Conservation (phyloP, 2,329 filamentous ascomycete genomes). For the Neurospora sp. region DNA sequence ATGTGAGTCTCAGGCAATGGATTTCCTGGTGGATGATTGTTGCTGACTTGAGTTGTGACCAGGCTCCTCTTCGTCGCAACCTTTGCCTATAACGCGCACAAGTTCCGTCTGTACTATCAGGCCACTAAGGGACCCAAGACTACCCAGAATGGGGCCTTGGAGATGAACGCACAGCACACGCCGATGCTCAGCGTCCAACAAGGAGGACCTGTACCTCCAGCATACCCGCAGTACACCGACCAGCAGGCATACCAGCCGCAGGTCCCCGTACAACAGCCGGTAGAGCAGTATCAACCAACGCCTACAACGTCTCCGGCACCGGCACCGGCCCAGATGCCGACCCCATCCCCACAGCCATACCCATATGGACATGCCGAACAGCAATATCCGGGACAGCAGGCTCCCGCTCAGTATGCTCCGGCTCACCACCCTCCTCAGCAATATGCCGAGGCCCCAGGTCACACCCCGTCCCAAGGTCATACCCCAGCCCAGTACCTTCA, state of each 20-base stretch:
- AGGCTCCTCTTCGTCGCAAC: constrained; percentile 17
- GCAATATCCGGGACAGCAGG: constrained; percentile 4
- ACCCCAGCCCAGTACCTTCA: neutral
- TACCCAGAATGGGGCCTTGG: constrained; percentile 16
- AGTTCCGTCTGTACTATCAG: constrained; percentile 19
- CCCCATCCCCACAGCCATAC: neutral
- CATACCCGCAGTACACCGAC: constrained; percentile 13
- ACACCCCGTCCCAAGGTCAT: constrained; percentile 1
- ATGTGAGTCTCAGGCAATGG: constrained; percentile 14
- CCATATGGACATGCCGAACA: constrained; percentile 1
- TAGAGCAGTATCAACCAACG: neutral
- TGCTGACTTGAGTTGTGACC: neutral
- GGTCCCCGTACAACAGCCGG: constrained; percentile 8
- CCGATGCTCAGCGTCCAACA: constrained; percentile 12
- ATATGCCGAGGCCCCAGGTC: neutral
- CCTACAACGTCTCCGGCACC: neutral
- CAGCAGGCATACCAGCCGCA: constrained; percentile 13
- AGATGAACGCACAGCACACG: constrained; percentile 20
- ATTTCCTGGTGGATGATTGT: neutral
- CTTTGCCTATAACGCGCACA: constrained; percentile 20
- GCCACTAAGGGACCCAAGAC: constrained; percentile 9
- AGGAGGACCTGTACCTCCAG: neutral
- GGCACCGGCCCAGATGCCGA: constrained; percentile 1
- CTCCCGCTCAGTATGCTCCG: constrained; percentile 1
- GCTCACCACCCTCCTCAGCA: neutral